phyloP scores from a whole-genome alignment of 1,139 yeast species.

The Candida sp. region DNA sequence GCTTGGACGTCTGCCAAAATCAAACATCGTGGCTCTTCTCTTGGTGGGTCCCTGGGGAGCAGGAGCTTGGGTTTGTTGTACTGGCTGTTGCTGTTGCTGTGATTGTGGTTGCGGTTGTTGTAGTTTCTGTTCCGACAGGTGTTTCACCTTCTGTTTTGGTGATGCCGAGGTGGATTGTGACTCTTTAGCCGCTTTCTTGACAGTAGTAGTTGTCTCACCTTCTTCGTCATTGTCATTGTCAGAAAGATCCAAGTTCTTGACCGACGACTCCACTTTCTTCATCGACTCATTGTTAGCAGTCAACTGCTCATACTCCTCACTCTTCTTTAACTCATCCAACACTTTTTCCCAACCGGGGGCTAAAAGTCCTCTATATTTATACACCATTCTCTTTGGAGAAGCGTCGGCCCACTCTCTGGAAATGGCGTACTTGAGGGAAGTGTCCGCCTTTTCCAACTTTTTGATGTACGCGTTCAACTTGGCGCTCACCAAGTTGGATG shows the following conservation, averaged over 20 bases:
- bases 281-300: neutral
- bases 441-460: slow-evolving; percentile 81
- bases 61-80: neutral
- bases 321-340: slow-evolving; percentile 39
- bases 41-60: slow-evolving; percentile 19
- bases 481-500: slow-evolving; percentile 80
- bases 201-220: neutral
- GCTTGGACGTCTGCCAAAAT: slow-evolving; percentile 46
- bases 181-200: neutral
- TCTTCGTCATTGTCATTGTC: neutral
- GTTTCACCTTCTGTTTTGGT: neutral
- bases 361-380: slow-evolving; percentile 78
- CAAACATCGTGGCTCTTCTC: slow-evolving; percentile 54
- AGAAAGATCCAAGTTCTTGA: neutral
- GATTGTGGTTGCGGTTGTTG: neutral
- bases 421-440: slow-evolving; percentile 68
- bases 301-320: slow-evolving; percentile 8
- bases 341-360: slow-evolving; percentile 73
- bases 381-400: slow-evolving; percentile 86
- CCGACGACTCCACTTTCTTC: neutral
- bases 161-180: neutral
- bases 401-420: slow-evolving; percentile 92
- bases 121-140: neutral
- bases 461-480: slow-evolving; percentile 84
- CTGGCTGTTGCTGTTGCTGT: neutral